phyloP scores from a whole-genome alignment of 73 alveolate genomes.

The Loxodes magnus region DNA sequence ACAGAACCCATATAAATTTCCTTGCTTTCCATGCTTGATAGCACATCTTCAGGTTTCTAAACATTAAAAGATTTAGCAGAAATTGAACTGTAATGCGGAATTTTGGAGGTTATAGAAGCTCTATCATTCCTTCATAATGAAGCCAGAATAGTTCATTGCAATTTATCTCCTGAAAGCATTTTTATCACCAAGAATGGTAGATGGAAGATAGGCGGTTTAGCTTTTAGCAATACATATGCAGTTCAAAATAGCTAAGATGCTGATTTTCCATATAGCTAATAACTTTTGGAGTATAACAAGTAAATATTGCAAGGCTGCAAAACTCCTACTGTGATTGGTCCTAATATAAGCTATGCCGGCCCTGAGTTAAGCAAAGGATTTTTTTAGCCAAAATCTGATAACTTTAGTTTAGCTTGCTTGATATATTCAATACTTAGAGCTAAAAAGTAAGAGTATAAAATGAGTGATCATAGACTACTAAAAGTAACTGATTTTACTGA shows the following conservation, averaged over 20 bases:
- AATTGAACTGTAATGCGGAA: conserved; percentile 77
- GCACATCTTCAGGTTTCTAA: too few relatives aligned
- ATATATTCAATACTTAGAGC: conserved; percentile 10
- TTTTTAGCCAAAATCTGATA: not conserved
- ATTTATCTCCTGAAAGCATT: conserved; percentile 76
- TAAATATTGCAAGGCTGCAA: not conserved
- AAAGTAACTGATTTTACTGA: conserved; percentile 27
- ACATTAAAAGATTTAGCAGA: too few relatives aligned
- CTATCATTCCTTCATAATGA: conserved; percentile 81
- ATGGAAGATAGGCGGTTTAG: conserved; percentile 70
- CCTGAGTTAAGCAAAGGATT: conserved; percentile 50
- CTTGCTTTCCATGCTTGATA: too few relatives aligned
- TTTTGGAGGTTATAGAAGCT: conserved; percentile 76
- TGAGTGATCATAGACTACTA: too few relatives aligned
- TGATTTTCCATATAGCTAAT: conserved; percentile 19
- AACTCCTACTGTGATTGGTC: too few relatives aligned
- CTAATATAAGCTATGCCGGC: conserved; percentile 67
- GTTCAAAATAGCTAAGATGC: conserved; percentile 36
- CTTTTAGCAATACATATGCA: conserved; percentile 41
- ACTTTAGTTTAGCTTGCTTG: conserved; percentile 3
- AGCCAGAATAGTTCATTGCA: conserved; percentile 74
- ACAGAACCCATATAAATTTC: conserved; percentile 72
- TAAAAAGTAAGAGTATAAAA: too few relatives aligned
- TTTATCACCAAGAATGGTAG: conserved; percentile 77
- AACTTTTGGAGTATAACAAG: conserved; percentile 20